phyloP scores from a whole-genome alignment of 345 rosid genomes.

The Sisymbrium irio region DNA sequence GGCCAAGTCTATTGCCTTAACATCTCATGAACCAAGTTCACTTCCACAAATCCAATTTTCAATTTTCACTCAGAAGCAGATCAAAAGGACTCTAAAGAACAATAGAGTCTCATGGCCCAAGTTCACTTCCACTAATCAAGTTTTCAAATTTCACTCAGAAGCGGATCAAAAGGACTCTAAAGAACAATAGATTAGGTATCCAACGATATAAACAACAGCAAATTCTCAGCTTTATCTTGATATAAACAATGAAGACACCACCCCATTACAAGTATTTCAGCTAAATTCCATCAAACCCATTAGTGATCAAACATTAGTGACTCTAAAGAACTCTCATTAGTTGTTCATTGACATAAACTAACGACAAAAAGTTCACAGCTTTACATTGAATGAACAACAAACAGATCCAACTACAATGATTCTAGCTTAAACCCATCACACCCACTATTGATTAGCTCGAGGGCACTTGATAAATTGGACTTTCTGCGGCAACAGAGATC shows the following conservation, averaged over 20 bases:
- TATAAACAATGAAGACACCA: neutral
- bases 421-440: neutral
- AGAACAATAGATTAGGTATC: neutral
- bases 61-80: neutral
- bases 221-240: neutral
- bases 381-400: neutral
- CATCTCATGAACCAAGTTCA: neutral
- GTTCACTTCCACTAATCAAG: neutral
- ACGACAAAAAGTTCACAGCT: neutral
- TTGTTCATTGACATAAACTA: neutral
- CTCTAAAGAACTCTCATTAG: neutral
- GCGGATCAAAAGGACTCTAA: neutral
- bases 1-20: neutral
- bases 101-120: neutral
- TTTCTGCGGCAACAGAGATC: too few species aligned
- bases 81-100: conserved; percentile 6
- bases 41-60: neutral
- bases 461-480: too few species aligned
- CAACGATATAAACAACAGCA: neutral
- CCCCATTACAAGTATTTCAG: neutral
- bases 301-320: neutral
- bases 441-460: neutral
- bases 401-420: neutral
- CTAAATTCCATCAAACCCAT: neutral
- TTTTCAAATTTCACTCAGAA: neutral